Base-by-base conservation (phyloP, 2,329 filamentous ascomycete genomes). In the Alternaria ventricosa region DNA sequence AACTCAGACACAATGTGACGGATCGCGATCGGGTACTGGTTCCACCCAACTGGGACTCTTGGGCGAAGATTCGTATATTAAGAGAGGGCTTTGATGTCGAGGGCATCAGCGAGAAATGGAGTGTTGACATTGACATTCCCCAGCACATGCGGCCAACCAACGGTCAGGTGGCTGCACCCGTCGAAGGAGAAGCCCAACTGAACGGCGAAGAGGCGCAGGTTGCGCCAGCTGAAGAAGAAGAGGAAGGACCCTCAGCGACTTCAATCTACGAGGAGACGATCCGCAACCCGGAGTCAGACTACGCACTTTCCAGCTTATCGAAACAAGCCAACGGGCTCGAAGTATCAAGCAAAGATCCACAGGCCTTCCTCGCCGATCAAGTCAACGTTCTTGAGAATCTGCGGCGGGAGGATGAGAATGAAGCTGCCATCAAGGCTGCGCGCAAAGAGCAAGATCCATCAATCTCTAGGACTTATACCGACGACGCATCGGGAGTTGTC, bases 11-110 rank as follows among this genome's bases (percentile, higher is more conserved):
- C 78, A 97, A 97, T 73, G 92, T 96, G 64, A 96, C 96, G 69
- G 96, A 96, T 81, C 88, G 95, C 63, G 94, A 97, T 79, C 96
- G 96, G 84, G 94, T 99, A 58, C 86, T 97, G 6, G 92, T 99
- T 1, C 95, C 95, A 2, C 92, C 94, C 15, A 97, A 97, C 79
- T 99, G 96, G 96, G 96, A 99, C 80, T 97, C 94, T 0, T 97
- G 94, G 92, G 94, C 94, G 63, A 99, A 98, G 82, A 97, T 99
- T 64, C 88, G 95, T 45, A 93, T 98, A 47, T 84, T 98, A 27
- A 89, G 93, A 57, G 96, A 97, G 76, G 92, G 90, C 0, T 98
- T 98, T 73, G 93, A 98, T 70, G 92, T 96, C 22, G 96, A 99
- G 82, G 87, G 88, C 13, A 86, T 97, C 46, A 96, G 93, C 72